These are phyloP conservation scores for Pythium biforme DNA, from an alignment of 352 stramenopile genomes.

Conservation along the genomic window DNA sequence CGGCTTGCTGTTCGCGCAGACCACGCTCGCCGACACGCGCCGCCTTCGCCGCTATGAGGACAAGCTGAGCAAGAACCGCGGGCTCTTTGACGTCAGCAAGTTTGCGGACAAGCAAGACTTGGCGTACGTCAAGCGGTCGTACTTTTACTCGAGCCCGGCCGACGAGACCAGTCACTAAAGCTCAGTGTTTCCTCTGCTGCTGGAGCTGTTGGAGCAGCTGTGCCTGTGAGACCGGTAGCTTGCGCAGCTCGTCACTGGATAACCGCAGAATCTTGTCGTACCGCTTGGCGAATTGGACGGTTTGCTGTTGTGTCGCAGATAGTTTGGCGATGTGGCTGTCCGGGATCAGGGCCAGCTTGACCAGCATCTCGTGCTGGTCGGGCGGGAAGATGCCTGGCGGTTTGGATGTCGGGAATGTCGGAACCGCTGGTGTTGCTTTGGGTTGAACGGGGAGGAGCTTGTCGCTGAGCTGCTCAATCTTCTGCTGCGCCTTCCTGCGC, in stretches of 20 bases:
- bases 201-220: slow-evolving; percentile 40
- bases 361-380: slow-evolving; percentile 39
- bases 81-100: slow-evolving; percentile 49
- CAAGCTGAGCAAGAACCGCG: slow-evolving; percentile 33
- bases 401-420: background rate
- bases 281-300: slow-evolving; percentile 56
- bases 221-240: slow-evolving; percentile 39
- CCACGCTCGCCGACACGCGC: background rate
- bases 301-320: slow-evolving; percentile 36
- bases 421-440: background rate
- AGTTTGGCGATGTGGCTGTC: slow-evolving; percentile 39
- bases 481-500: slow-evolving; percentile 41
- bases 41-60: slow-evolving; percentile 18
- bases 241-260: slow-evolving; percentile 31
- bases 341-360: slow-evolving; percentile 38
- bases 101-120: slow-evolving; percentile 37
- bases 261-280: slow-evolving; percentile 44
- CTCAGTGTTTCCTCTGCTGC: slow-evolving; percentile 19
- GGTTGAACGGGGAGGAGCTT: background rate
- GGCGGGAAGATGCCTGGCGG: slow-evolving; percentile 19
- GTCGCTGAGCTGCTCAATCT: slow-evolving; percentile 37
- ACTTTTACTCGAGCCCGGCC: slow-evolving; percentile 46
- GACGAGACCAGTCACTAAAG: background rate
- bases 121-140: slow-evolving; percentile 29
- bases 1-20: slow-evolving; percentile 47